phyloP scores from a whole-genome alignment of 176 grass and related monocot genomes.

The Aegilops umbellulata region DNA sequence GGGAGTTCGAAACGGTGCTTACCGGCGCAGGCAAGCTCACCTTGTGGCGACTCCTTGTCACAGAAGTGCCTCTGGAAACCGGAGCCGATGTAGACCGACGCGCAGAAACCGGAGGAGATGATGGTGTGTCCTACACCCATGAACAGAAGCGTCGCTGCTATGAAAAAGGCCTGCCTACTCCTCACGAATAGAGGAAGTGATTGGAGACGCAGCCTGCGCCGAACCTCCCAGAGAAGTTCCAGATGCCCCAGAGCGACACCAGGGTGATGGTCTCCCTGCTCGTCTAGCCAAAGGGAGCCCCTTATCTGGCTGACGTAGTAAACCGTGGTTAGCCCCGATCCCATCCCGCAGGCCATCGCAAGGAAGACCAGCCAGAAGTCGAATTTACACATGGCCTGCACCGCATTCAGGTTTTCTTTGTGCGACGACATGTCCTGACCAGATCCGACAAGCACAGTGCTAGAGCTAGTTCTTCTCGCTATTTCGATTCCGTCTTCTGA shows the following conservation, averaged over 20 bases:
- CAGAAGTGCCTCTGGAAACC: constrained; percentile 45
- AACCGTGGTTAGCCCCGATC: constrained; percentile 61
- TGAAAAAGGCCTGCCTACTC: constrained; percentile 52
- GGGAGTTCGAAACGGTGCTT: constrained; percentile 56
- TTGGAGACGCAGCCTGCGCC: constrained; percentile 54
- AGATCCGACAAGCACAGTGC: neutral
- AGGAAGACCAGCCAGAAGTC: constrained; percentile 74
- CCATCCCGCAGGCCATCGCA: constrained; percentile 66
- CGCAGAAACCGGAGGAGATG: constrained; percentile 51
- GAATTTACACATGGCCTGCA: constrained; percentile 50
- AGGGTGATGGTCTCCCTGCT: constrained; percentile 50
- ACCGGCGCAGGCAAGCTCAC: constrained; percentile 26
- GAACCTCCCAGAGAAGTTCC: constrained; percentile 71
- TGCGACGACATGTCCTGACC: constrained; percentile 9
- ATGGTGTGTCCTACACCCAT: constrained; percentile 52
- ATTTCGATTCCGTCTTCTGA: constrained; percentile 33
- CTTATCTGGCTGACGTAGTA: constrained; percentile 79
- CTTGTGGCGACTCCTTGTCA: constrained; percentile 38
- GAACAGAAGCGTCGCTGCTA: constrained; percentile 33
- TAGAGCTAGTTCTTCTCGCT: constrained; percentile 13
- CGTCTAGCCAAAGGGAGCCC: constrained; percentile 51
- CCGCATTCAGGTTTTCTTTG: constrained; percentile 43
- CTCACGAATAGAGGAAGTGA: constrained; percentile 40
- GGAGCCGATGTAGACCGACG: constrained; percentile 56
- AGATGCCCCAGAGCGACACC: constrained; percentile 70